Conservation (phyloP, 23 red algal species). For the Cyanidium caldarium region DNA sequence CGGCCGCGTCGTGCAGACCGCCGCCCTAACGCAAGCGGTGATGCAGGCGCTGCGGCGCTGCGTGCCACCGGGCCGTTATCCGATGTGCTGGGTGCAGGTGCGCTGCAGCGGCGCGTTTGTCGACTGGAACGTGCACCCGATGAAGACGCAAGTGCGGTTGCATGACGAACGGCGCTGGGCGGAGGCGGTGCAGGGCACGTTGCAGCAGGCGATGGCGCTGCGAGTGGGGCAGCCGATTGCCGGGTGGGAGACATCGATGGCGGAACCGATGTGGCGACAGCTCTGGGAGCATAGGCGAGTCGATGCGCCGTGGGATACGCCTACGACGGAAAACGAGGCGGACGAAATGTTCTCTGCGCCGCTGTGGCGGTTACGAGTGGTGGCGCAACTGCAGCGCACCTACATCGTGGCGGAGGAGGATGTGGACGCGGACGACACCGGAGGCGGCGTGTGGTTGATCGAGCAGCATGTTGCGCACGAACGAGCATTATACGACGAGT, state of each 20-base stretch:
- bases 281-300: neutral
- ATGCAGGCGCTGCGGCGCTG: neutral
- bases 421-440: conserved; percentile 11
- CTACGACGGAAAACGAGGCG: neutral
- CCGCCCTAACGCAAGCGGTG: conserved; percentile 4
- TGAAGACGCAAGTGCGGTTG: conserved; percentile 34
- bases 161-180: neutral
- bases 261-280: neutral
- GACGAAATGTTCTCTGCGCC: neutral
- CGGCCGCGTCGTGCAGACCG: conserved; percentile 19
- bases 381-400: conserved; percentile 34
- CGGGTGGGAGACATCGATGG: neutral
- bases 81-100: conserved; percentile 20
- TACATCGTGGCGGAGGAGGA: conserved; percentile 52
- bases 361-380: neutral
- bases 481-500: conserved; percentile 32
- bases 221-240: neutral
- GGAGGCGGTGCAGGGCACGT: neutral
- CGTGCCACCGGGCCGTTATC: conserved; percentile 22
- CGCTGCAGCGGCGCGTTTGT: conserved; percentile 8
- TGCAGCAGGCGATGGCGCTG: neutral
- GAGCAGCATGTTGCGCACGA: conserved; percentile 61
- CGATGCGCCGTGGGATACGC: neutral
- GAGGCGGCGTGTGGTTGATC: conserved; percentile 23
- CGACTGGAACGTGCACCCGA: conserved; percentile 48